Evolutionary conservation across 2,329 filamentous ascomycete genomes (phyloP).

Genomic region (Talaromyces islandicus): DNA sequence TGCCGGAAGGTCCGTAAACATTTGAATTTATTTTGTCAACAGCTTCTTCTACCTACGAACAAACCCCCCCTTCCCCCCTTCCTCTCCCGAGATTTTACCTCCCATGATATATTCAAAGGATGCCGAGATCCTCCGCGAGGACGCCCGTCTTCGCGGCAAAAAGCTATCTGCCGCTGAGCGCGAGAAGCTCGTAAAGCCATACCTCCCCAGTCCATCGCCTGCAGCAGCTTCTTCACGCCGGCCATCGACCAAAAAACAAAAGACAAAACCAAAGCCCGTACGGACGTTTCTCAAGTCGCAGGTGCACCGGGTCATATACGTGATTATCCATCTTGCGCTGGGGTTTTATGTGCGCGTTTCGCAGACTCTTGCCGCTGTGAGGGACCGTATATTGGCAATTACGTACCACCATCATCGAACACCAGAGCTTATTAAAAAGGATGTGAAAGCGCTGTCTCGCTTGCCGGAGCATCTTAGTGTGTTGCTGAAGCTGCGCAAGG

Average conservation of each 20-base stretch:
- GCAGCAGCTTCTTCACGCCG: slow-evolving; percentile 17
- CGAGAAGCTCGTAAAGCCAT: slow-evolving; percentile 46
- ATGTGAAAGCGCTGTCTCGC: slow-evolving; percentile 68
- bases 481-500: slow-evolving; percentile 66
- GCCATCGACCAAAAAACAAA: slow-evolving; percentile 10
- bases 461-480: slow-evolving; percentile 84
- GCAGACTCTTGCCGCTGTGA: slow-evolving; percentile 70
- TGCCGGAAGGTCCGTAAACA: neutral
- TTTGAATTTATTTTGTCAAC: too few species aligned
- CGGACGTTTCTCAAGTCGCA: slow-evolving; percentile 40
- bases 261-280: slow-evolving; percentile 25
- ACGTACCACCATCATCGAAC: slow-evolving; percentile 94
- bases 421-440: slow-evolving; percentile 82
- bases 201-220: slow-evolving; percentile 42
- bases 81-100: neutral
- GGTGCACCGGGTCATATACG: slow-evolving; percentile 39
- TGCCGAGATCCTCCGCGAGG: slow-evolving; percentile 31
- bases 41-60: neutral
- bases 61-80: neutral
- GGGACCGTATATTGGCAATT: slow-evolving; percentile 72
- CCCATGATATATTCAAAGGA: slow-evolving; percentile 29
- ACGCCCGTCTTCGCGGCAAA: slow-evolving; percentile 33
- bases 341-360: slow-evolving; percentile 80
- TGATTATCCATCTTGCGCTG: slow-evolving; percentile 65
- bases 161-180: slow-evolving; percentile 42